phyloP scores from a whole-genome alignment of 2,329 filamentous ascomycete genomes.

The Calonectria fujianensis region DNA sequence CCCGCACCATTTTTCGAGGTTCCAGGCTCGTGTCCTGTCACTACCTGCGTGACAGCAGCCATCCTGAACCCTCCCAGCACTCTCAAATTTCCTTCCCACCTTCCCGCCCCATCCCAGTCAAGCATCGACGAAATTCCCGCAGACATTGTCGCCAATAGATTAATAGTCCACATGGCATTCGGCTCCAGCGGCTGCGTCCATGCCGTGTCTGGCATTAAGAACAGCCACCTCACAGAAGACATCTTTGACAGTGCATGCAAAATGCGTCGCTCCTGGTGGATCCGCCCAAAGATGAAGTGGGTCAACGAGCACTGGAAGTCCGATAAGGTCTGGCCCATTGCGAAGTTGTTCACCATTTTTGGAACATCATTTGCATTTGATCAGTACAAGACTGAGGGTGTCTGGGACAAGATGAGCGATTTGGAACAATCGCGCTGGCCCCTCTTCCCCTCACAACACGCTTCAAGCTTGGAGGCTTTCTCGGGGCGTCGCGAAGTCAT shows the following conservation, averaged over 20 bases:
- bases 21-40: slow-evolving; percentile 19
- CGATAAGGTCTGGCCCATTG: slow-evolving; percentile 19
- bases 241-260: slow-evolving; percentile 8
- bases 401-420: slow-evolving; percentile 14
- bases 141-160: slow-evolving; percentile 21
- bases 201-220: slow-evolving; percentile 14
- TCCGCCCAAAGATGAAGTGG: not conserved
- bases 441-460: not conserved
- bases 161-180: slow-evolving; percentile 20
- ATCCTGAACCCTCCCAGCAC: slow-evolving; percentile 9
- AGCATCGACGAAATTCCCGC: slow-evolving; percentile 23
- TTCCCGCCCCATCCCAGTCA: not conserved
- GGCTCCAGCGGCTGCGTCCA: slow-evolving; percentile 24
- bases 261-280: slow-evolving; percentile 1
- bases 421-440: slow-evolving; percentile 13
- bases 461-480: not conserved
- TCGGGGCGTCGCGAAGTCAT: slow-evolving; percentile 4
- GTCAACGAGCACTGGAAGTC: slow-evolving; percentile 25
- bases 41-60: slow-evolving; percentile 8
- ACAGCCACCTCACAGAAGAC: not conserved
- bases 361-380: slow-evolving; percentile 5
- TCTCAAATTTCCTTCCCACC: slow-evolving; percentile 5
- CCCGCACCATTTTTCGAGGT: slow-evolving; percentile 21
- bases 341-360: slow-evolving; percentile 7
- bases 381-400: slow-evolving; percentile 7